A percentile compares a stretch with the other conserved stretches of the same genome.
These are phyloP conservation scores for Drechmeria coniospora DNA, from an alignment of 2,329 filamentous ascomycete genomes.

Conservation along the genomic window DNA sequence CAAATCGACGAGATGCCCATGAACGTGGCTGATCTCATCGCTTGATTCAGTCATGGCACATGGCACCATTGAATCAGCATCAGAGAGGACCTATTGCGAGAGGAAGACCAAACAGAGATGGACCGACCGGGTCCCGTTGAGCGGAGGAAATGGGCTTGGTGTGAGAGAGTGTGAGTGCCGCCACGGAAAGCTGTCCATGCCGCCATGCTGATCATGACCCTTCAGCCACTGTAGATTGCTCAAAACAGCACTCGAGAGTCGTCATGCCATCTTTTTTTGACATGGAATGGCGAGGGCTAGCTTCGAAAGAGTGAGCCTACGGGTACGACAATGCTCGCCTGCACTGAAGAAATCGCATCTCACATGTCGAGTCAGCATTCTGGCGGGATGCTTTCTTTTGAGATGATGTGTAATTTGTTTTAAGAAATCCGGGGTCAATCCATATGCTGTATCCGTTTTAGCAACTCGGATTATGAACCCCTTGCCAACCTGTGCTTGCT, in stretches of 20 bases:
- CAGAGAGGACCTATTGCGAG: not conserved
- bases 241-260: not conserved
- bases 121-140: not conserved
- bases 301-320: too few relatives aligned
- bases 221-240: not conserved
- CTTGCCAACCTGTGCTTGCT: too few relatives aligned
- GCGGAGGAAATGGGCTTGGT: conserved; percentile 3
- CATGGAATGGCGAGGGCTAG: not conserved
- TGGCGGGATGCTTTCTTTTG: too few relatives aligned
- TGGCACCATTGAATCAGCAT: not conserved
- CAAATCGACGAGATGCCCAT: conserved; percentile 99
- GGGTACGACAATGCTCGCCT: not conserved
- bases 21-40: conserved; percentile 59
- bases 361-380: too few relatives aligned
- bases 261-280: not conserved
- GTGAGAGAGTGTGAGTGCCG: conserved; percentile 1
- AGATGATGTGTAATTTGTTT: not conserved
- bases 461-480: too few relatives aligned
- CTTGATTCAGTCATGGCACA: conserved; percentile 18
- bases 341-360: not conserved
- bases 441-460: too few relatives aligned
- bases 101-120: not conserved
- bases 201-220: not conserved
- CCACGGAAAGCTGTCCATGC: not conserved
- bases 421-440: too few relatives aligned